A percentile compares a stretch with the other conserved stretches of the same genome.
Conservation (phyloP, 225 moss, liverwort and hornwort species). For the Asterella californica region DNA sequence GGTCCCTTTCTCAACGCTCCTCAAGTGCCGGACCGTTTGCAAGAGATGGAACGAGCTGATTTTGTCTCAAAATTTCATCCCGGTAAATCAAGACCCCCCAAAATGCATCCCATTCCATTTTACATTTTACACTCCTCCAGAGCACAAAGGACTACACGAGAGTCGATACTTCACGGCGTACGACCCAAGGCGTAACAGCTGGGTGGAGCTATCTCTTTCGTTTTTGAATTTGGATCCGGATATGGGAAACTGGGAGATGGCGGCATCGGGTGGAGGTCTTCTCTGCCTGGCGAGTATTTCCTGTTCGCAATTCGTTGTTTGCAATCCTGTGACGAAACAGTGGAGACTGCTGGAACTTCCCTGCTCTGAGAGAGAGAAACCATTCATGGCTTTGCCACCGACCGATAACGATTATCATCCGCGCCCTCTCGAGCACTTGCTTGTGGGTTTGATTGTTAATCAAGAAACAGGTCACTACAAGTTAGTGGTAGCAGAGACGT, state of each 20-base stretch:
- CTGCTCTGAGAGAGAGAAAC: background rate
- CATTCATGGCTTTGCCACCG: background rate
- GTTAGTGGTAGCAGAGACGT: slow-evolving; percentile 5
- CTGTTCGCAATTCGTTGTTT: slow-evolving; percentile 7
- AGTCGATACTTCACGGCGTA: slow-evolving; percentile 8
- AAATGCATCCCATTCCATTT: slow-evolving; percentile 14
- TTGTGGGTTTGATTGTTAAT: slow-evolving; percentile 3
- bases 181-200: slow-evolving; percentile 9
- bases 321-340: slow-evolving; percentile 18
- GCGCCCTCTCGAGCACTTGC: slow-evolving; percentile 8
- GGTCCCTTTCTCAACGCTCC: slow-evolving; percentile 8
- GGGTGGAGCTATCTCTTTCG: slow-evolving; percentile 11
- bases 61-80: slow-evolving; percentile 18
- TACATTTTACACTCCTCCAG: slow-evolving; percentile 13
- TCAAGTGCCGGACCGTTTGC: slow-evolving; percentile 22
- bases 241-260: slow-evolving; percentile 22
- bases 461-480: slow-evolving; percentile 10
- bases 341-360: slow-evolving; percentile 20
- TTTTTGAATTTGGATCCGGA: slow-evolving; percentile 20
- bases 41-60: slow-evolving; percentile 29
- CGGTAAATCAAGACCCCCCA: background rate
- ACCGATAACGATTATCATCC: background rate
- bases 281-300: slow-evolving; percentile 10
- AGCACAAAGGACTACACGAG: background rate
- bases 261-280: slow-evolving; percentile 13